Conservation (phyloP, 2,329 filamentous ascomycete species). For the Colletotrichum sp. region DNA sequence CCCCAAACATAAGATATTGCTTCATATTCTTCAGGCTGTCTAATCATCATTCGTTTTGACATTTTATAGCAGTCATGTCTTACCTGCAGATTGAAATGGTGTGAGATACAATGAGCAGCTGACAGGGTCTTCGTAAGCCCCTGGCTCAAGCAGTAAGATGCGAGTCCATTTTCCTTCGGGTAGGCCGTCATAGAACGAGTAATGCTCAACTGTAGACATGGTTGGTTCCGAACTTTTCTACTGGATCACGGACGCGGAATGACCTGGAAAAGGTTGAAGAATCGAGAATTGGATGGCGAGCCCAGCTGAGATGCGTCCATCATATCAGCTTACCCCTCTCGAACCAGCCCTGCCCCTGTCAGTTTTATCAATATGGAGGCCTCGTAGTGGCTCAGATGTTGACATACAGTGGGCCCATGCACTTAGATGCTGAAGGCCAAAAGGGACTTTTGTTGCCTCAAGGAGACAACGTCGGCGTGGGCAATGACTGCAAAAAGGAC, state of each 20-base stretch:
- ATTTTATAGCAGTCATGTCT: accelerated
- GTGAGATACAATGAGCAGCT: neutral
- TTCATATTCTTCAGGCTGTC: neutral
- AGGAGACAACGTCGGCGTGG: neutral
- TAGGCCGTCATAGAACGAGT: neutral
- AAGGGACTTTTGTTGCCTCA: neutral
- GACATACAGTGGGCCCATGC: neutral
- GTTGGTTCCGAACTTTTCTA: neutral
- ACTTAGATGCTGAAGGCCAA: neutral
- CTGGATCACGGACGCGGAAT: neutral
- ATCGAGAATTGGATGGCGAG: neutral
- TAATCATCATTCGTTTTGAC: neutral
- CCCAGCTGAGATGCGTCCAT: neutral
- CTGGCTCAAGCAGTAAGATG: neutral
- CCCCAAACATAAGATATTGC: neutral
- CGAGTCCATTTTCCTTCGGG: neutral
- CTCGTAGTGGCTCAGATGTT: neutral
- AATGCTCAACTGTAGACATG: neutral
- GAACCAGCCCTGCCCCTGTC: neutral
- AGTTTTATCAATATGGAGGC: neutral
- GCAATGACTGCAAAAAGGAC: neutral
- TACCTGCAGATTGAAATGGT: neutral
- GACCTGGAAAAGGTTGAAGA: neutral
- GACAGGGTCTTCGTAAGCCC: neutral
- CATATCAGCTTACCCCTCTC: neutral